Conservation (phyloP, 169 alveolate species). For the Cystoisospora suis region DNA sequence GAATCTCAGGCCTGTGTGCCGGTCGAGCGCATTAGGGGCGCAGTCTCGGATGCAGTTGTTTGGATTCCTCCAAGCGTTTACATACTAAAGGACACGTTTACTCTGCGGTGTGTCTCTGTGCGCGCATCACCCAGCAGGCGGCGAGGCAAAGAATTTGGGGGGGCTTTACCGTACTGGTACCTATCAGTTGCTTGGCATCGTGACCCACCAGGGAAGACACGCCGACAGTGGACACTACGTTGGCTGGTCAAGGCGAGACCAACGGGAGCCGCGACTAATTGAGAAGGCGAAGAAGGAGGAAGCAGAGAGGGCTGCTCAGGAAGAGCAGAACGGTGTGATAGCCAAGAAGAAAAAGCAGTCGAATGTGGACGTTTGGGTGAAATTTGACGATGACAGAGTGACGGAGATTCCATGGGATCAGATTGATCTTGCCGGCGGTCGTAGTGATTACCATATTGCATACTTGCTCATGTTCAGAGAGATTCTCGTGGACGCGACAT, state of each 20-base stretch:
- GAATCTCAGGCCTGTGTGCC: background rate
- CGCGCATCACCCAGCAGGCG: background rate
- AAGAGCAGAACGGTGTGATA: background rate
- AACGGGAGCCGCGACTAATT: conserved; percentile 4
- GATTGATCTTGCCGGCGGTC: conserved; percentile 89
- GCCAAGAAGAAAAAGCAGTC: background rate
- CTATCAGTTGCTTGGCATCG: conserved; percentile 91
- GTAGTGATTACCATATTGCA: conserved; percentile 90
- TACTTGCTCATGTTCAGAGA: conserved; percentile 80
- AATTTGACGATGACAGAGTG: conserved; percentile 89
- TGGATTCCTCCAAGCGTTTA: no score
- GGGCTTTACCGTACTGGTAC: conserved; percentile 81
- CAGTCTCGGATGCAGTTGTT: no score
- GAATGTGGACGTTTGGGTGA: conserved; percentile 75
- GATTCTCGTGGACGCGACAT: conserved; percentile 61
- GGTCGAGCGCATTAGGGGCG: conserved; percentile 9
- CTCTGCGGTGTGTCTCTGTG: no score
- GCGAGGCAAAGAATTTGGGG: background rate
- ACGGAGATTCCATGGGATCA: conserved; percentile 79
- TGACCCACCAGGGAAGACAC: conserved; percentile 97
- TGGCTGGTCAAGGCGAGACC: conserved; percentile 88
- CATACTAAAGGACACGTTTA: no score
- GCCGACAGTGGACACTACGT: conserved; percentile 98
- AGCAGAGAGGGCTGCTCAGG: background rate
- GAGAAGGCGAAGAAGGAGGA: conserved; percentile 7